phyloP scores from a whole-genome alignment of 305 asterid genomes.

The Fraxinus platypoda region DNA sequence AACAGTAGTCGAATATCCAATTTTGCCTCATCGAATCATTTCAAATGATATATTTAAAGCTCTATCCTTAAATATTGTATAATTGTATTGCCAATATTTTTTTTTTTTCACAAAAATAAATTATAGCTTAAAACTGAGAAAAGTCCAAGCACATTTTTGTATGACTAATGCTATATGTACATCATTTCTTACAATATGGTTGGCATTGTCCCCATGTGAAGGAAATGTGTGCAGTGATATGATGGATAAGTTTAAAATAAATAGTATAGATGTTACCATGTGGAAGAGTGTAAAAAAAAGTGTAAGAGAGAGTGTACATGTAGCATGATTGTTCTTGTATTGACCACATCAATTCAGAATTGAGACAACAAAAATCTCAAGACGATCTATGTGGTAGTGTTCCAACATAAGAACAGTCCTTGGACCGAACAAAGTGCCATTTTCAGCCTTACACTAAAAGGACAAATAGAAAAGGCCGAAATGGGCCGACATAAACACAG shows the following conservation, averaged over 20 bases:
- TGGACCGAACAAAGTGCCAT: background rate
- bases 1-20: background rate
- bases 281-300: too few species aligned
- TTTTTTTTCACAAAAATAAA: too few species aligned
- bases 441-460: background rate
- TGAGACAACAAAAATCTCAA: conserved; percentile 9
- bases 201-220: too few species aligned
- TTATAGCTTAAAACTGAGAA: background rate
- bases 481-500: background rate
- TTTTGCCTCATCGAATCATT: background rate
- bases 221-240: too few species aligned
- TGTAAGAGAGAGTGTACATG: too few species aligned
- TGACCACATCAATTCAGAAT: conserved; percentile 28
- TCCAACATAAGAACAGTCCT: background rate
- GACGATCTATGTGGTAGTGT: background rate
- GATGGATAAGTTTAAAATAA: too few species aligned
- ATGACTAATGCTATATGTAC: background rate
- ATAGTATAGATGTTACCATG: too few species aligned
- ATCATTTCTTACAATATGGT: too few species aligned
- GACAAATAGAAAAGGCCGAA: background rate
- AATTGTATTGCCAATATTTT: too few species aligned
- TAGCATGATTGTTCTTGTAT: conserved; percentile 1
- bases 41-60: too few species aligned
- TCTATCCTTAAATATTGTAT: background rate
- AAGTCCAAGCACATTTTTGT: conserved; percentile 2